Percentiles rank a stretch among this genome's conserved stretches.
Conservation (phyloP, 2,329 filamentous ascomycete species). For the Beauveria scarabaeidicola region DNA sequence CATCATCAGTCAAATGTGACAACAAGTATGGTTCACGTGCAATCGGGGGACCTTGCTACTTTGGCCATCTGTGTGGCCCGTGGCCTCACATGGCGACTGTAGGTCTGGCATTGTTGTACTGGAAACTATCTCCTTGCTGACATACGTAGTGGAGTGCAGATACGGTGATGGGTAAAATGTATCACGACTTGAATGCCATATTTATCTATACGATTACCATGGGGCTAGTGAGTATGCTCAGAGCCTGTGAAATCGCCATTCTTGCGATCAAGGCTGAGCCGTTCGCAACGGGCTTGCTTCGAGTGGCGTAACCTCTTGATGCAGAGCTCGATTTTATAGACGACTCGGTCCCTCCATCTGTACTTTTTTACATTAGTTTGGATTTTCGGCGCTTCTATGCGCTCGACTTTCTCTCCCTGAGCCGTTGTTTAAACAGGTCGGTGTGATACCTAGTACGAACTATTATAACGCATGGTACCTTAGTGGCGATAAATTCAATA, state of each 20-base stretch:
- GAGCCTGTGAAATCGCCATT: slow-evolving; percentile 73
- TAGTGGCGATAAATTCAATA: neutral
- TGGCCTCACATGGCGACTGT: slow-evolving; percentile 75
- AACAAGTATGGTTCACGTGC: slow-evolving; percentile 84
- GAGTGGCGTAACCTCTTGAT: neutral
- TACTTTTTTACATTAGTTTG: neutral
- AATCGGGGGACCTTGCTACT: slow-evolving; percentile 85
- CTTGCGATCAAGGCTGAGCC: slow-evolving; percentile 84
- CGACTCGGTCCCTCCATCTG: too few relatives aligned
- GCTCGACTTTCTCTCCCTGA: neutral
- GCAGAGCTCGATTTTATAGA: neutral
- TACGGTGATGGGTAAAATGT: slow-evolving; percentile 67
- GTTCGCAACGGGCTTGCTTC: slow-evolving; percentile 33
- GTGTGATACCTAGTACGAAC: neutral
- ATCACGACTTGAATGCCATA: slow-evolving; percentile 76
- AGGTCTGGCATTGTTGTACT: slow-evolving; percentile 30
- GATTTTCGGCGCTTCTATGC: neutral
- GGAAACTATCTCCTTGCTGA: slow-evolving; percentile 13
- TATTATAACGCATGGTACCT: neutral
- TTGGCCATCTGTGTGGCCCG: slow-evolving; percentile 69
- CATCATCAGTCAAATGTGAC: slow-evolving; percentile 79
- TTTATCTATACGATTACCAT: slow-evolving; percentile 85
- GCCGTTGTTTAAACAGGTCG: neutral
- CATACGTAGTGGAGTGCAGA: slow-evolving; percentile 53
- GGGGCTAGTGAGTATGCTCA: slow-evolving; percentile 72